phyloP scores from a whole-genome alignment of 2,329 filamentous ascomycete genomes.

The Akanthomyces uredinophilus region DNA sequence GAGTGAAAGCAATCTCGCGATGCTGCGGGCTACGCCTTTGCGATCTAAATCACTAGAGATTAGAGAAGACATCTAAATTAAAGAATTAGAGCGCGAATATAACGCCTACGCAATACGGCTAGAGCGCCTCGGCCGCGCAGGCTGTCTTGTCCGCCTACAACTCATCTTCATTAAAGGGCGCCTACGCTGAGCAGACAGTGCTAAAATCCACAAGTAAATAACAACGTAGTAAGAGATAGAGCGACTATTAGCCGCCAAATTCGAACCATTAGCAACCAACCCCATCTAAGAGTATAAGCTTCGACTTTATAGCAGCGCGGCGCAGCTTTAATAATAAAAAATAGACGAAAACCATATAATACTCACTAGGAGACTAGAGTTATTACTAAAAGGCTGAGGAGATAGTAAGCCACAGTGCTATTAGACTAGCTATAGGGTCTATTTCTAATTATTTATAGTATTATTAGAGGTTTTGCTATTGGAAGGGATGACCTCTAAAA shows the following conservation, averaged over 20 bases:
- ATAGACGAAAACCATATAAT: neutral
- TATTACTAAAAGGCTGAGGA: neutral
- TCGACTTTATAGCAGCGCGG: neutral
- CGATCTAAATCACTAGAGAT: neutral
- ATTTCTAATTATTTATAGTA: neutral
- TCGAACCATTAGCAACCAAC: neutral
- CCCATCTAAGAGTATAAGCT: neutral
- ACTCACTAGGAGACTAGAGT: neutral
- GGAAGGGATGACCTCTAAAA: neutral
- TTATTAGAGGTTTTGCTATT: neutral
- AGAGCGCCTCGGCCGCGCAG: neutral
- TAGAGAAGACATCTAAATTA: neutral
- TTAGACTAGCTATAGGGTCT: no score
- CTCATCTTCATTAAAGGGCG: neutral
- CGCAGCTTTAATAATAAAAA: neutral
- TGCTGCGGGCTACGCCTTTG: neutral
- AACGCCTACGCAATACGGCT: neutral
- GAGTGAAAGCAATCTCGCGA: neutral
- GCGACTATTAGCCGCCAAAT: neutral
- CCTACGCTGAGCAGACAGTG: neutral
- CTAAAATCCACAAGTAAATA: neutral
- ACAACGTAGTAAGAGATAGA: neutral
- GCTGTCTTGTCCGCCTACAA: neutral
- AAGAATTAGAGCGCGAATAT: neutral
- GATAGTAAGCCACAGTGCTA: neutral